Evolutionary conservation across 225 moss, liverwort and hornwort genomes (phyloP).

Genomic region (Pseudisothecium myosuroides): DNA sequence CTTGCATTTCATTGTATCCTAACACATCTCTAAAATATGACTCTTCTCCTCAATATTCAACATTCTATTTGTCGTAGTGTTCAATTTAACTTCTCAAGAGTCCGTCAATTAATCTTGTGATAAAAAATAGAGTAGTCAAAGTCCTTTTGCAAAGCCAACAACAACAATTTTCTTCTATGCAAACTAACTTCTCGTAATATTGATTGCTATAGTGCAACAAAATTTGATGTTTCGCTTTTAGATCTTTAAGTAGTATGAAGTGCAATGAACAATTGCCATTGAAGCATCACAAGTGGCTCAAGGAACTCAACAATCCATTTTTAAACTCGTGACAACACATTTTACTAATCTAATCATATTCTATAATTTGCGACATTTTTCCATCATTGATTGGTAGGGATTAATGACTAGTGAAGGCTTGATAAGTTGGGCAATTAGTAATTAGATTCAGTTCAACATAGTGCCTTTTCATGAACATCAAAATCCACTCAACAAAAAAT

Average conservation of each 20-base stretch:
- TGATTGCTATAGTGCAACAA: too few relatives aligned
- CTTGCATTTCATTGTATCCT: neutral
- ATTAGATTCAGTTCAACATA: too few relatives aligned
- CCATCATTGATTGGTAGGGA: neutral
- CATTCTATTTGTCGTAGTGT: neutral
- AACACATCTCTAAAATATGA: rapidly evolving
- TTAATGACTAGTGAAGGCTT: neutral
- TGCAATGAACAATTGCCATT: neutral
- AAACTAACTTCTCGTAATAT: neutral
- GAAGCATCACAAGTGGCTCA: neutral
- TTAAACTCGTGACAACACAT: neutral
- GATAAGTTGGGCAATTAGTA: neutral
- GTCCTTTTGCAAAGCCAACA: neutral
- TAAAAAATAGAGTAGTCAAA: neutral
- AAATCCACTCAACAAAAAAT: rapidly evolving
- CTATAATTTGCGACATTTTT: neutral
- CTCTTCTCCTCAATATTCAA: neutral
- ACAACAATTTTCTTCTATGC: neutral
- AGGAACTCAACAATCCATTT: neutral
- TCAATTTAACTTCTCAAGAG: neutral
- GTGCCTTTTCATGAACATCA: neutral
- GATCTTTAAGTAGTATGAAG: neutral
- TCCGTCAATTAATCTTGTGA: neutral
- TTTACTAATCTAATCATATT: neutral
- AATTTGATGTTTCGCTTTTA: neutral